Evolutionary conservation across 495 filamentous ascomycete species (phyloP).

Genomic region (Amphirosellinia nigrospora): DNA sequence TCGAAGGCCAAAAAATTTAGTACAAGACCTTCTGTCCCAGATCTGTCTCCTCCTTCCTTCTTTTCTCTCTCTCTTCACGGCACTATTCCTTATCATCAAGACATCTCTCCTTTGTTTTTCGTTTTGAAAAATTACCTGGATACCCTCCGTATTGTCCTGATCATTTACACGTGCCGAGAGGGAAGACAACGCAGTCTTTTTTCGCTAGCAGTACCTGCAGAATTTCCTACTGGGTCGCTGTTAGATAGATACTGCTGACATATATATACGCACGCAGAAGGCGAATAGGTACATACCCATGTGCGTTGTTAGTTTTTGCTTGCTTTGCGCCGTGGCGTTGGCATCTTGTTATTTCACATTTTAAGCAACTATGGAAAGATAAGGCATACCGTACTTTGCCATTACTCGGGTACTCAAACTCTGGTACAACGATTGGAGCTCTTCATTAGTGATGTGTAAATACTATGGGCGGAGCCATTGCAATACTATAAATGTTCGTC

Average conservation of each 20-base stretch:
- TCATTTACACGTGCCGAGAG: conserved; percentile 57
- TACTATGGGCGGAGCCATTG: background rate
- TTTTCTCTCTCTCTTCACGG: conserved; percentile 40
- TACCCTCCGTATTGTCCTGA: conserved; percentile 50
- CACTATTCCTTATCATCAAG: conserved; percentile 63
- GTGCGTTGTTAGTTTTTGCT: conserved; percentile 4
- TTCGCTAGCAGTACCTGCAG: conserved; percentile 60
- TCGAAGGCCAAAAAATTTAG: background rate
- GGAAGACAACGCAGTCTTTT: conserved; percentile 49
- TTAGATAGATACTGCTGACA: conserved; percentile 62
- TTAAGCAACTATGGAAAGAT: background rate
- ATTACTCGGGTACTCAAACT: background rate
- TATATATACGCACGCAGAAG: background rate
- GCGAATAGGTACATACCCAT: conserved; percentile 8
- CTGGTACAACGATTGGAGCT: background rate
- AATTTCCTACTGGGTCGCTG: conserved; percentile 49
- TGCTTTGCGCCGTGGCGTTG: conserved; percentile 1
- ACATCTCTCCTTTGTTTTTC: conserved; percentile 33
- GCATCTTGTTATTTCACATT: background rate
- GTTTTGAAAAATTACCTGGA: conserved; percentile 19
- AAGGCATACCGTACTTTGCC: background rate
- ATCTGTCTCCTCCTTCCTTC: conserved; percentile 14
- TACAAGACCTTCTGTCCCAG: background rate
- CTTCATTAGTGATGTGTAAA: background rate
- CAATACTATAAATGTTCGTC: background rate